phyloP scores from a whole-genome alignment of 441 rosid genomes.

The Euphorbia celastroides region DNA sequence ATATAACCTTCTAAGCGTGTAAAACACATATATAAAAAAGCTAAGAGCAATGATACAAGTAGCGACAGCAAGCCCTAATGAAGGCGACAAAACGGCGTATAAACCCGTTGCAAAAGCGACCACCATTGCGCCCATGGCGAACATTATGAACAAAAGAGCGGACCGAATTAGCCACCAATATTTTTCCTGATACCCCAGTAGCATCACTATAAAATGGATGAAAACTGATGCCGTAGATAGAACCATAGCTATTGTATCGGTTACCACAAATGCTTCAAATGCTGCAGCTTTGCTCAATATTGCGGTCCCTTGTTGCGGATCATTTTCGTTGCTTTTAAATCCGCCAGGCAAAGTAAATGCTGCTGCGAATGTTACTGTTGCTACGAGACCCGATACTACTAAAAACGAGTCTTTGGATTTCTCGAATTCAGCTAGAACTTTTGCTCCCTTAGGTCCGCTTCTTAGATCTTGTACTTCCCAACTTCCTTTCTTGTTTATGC shows the following conservation, averaged over 20 bases:
- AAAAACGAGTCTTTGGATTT: slow-evolving; percentile 4
- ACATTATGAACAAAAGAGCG: not conserved
- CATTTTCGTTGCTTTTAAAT: not conserved
- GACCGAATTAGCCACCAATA: slow-evolving; percentile 1
- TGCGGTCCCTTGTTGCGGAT: not conserved
- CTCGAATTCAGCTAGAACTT: slow-evolving; percentile 8
- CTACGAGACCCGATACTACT: slow-evolving; percentile 9
- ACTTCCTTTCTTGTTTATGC: not conserved
- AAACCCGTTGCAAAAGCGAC: slow-evolving; percentile 4
- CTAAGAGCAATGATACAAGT: slow-evolving; percentile 6
- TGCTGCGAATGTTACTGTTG: slow-evolving; percentile 16
- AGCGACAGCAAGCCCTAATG: not conserved
- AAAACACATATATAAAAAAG: slow-evolving; percentile 11
- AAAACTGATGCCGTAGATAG: slow-evolving; percentile 5
- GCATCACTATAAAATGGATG: slow-evolving; percentile 6
- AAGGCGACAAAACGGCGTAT: slow-evolving; percentile 2
- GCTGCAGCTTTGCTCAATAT: slow-evolving; percentile 4
- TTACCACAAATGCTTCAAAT: slow-evolving; percentile 3
- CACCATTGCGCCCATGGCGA: slow-evolving; percentile 5
- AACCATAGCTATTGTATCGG: slow-evolving; percentile 13
- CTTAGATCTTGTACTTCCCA: slow-evolving; percentile 10
- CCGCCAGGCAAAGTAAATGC: slow-evolving; percentile 13
- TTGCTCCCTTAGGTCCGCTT: slow-evolving; percentile 8
- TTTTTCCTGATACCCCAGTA: not conserved
- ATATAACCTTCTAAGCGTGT: slow-evolving; percentile 3